phyloP scores from a whole-genome alignment of 805 yeast species.

The Torulaspora delbrueckii region DNA sequence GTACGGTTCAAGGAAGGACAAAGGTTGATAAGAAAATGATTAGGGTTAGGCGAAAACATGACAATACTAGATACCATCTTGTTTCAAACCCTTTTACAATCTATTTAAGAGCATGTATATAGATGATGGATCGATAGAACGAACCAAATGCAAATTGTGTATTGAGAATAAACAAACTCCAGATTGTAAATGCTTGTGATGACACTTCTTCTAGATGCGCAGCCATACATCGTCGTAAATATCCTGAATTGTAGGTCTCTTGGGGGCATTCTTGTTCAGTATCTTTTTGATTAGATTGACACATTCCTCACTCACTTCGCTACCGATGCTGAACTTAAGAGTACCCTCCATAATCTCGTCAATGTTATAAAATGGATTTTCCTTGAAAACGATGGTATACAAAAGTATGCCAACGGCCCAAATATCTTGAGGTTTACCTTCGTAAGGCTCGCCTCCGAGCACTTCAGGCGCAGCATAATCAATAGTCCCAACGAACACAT shows the following conservation, averaged over 20 bases:
- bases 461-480: slow-evolving; percentile 99
- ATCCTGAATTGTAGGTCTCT: slow-evolving; percentile 71
- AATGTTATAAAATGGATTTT: slow-evolving; percentile 91
- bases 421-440: slow-evolving; percentile 90
- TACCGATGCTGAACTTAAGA: slow-evolving; percentile 44
- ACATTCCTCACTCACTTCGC: slow-evolving; percentile 51
- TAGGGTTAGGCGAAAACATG: neutral
- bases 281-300: slow-evolving; percentile 57
- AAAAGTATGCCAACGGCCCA: slow-evolving; percentile 94
- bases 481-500: slow-evolving; percentile 94
- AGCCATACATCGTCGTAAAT: slow-evolving; percentile 73
- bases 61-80: too few relatives aligned
- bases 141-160: neutral
- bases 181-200: neutral
- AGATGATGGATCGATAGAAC: neutral
- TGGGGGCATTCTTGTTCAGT: slow-evolving; percentile 58
- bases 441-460: slow-evolving; percentile 78
- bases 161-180: neutral
- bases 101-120: neutral
- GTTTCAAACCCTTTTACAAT: too few relatives aligned
- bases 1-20: neutral
- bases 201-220: slow-evolving; percentile 13
- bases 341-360: slow-evolving; percentile 95
- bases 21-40: neutral
- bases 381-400: slow-evolving; percentile 86